Percentiles rank a stretch among this genome's conserved stretches.
phyloP scores from a whole-genome alignment of 2,329 filamentous ascomycete genomes.

The Apiospora hydei region DNA sequence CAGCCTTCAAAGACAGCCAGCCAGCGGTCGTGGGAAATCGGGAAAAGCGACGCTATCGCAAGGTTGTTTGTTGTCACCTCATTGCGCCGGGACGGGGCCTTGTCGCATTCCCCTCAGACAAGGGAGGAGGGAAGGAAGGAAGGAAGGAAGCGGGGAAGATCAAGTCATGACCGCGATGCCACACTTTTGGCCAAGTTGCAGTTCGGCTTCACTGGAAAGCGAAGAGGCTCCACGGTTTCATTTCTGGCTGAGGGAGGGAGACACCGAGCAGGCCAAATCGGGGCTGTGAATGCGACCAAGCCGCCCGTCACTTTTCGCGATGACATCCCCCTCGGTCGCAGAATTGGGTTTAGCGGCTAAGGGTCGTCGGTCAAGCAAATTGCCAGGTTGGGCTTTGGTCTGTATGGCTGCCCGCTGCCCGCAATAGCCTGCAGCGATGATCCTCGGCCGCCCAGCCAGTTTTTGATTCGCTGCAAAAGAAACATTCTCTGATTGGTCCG shows the following conservation, averaged over 20 bases:
- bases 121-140: background rate
- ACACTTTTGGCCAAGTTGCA: background rate
- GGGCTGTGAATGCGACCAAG: slow-evolving; percentile 12
- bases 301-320: slow-evolving; percentile 6
- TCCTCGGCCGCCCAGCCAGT: background rate
- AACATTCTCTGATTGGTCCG: background rate
- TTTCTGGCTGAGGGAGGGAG: background rate
- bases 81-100: background rate
- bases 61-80: slow-evolving; percentile 1
- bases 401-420: background rate
- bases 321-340: slow-evolving; percentile 27
- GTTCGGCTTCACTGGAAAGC: background rate
- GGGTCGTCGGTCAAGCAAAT: slow-evolving; percentile 14
- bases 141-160: background rate
- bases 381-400: background rate
- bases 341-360: slow-evolving; percentile 31
- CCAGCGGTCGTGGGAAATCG: background rate
- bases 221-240: background rate
- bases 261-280: slow-evolving; percentile 21
- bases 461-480: background rate
- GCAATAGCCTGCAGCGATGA: background rate
- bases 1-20: background rate
- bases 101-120: background rate
- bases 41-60: background rate
- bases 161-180: background rate